Conservation (phyloP, 179 eudicot species). For the Corrigiola litoralis region DNA sequence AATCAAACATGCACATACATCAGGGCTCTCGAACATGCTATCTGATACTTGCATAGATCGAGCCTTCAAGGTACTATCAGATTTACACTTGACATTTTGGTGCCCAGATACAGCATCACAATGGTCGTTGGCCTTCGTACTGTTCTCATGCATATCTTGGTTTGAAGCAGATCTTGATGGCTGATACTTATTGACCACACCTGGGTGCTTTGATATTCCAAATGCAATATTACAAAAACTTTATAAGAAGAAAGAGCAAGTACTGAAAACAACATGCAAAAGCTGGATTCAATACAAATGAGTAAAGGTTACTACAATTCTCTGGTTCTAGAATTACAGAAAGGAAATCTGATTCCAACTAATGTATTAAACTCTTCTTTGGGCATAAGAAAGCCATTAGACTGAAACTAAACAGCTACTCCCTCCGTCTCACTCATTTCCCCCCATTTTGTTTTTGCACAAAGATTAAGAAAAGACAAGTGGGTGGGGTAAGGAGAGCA, state of each 20-base stretch:
- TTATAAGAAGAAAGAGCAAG: conserved; percentile 1
- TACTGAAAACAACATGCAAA: neutral
- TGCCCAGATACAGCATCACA: conserved; percentile 22
- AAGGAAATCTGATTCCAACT: no score
- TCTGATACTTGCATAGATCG: conserved; percentile 22
- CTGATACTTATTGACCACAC: conserved; percentile 13
- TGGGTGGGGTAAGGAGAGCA: no score
- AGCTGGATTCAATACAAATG: no score
- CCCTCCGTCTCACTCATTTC: no score
- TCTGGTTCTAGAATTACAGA: no score
- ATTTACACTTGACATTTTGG: conserved; percentile 22
- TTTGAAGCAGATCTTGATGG: conserved; percentile 24
- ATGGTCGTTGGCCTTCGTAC: conserved; percentile 15
- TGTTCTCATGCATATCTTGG: conserved; percentile 25
- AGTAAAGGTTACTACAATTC: no score
- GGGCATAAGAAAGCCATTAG: no score
- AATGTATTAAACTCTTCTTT: no score
- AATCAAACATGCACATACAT: conserved; percentile 26
- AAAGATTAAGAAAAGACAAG: no score
- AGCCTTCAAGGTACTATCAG: conserved; percentile 24
- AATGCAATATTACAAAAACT: conserved; percentile 23
- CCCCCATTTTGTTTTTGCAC: no score
- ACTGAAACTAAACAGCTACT: no score
- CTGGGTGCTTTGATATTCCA: conserved; percentile 31
- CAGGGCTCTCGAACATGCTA: conserved; percentile 25